Base-by-base conservation (phyloP, 495 filamentous ascomycete genomes). In the Lasiosphaeris hirsuta region DNA sequence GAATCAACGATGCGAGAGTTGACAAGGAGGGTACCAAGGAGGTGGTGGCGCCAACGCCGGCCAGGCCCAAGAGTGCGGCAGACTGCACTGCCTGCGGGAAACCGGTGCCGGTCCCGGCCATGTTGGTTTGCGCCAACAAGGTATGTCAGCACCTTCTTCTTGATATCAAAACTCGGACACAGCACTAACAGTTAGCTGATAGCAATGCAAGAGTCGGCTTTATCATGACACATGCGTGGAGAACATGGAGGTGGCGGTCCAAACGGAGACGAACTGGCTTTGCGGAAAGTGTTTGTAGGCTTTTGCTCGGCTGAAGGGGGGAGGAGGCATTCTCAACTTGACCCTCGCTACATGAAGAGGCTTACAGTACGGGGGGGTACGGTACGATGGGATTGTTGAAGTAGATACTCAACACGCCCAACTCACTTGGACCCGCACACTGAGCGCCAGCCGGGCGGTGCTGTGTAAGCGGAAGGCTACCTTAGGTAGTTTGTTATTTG, bases 121-220 rank as follows among this genome's bases (percentile, higher is more conserved):
- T 75, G 56, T 37, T 78, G 50, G 64, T 77, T 30, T 79, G 77
- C 60, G 61, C 64, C 13, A 77, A 77, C 53, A 65, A 72, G 67
- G 77, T 79, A 54, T 59, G 71, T 65, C 15, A 30, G 5, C 23
- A 43, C 49, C 35, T 56, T 60, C 15, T 30, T 51, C 44, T 38
- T 35, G 17, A 14, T 10, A 14, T 8, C 10, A 3, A 2, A 23
- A 23, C 38, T 19, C 33, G 40, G 34, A 23, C 6, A 14, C 33
- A 18, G n/a, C 39, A 15, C 51, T 73, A 58, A 71, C 51, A 50
- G 19, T 2, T 36, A 23, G 5, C 35, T 42, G 10, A 36, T 36
- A 79, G 76, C 58, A 67, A 49, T 79, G 76, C 51, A 54, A 60
- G 10, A 59, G 61, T 1, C 65, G 69, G 4, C 41, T 72, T 5